phyloP scores from a whole-genome alignment of 2,329 filamentous ascomycete species.

The Dactylonectria macrodidyma region DNA sequence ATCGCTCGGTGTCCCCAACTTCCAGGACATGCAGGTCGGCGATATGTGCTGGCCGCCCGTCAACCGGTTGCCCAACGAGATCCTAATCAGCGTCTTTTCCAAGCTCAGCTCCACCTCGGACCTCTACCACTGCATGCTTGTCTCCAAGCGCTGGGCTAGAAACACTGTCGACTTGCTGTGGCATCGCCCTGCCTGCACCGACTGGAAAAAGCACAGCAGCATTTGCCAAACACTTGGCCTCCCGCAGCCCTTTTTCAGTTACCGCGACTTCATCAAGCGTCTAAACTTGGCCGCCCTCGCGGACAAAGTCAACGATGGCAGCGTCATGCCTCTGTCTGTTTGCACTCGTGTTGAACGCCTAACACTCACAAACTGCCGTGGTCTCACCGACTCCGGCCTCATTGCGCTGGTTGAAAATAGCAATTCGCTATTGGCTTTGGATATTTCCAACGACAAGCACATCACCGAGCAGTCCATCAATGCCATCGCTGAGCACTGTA shows the following conservation, averaged over 20 bases:
- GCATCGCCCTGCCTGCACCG: slow-evolving; percentile 93
- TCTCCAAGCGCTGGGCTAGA: slow-evolving; percentile 93
- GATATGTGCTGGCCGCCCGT: slow-evolving; percentile 82
- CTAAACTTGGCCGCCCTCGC: slow-evolving; percentile 89
- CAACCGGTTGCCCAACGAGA: slow-evolving; percentile 89
- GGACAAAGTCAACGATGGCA: slow-evolving; percentile 87
- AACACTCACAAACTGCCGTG: slow-evolving; percentile 90
- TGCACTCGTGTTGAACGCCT: slow-evolving; percentile 95
- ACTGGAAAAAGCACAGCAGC: slow-evolving; percentile 83
- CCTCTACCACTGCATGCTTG: slow-evolving; percentile 89
- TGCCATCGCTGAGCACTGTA: slow-evolving; percentile 85
- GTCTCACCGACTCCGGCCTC: slow-evolving; percentile 87
- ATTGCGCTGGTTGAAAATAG: slow-evolving; percentile 85
- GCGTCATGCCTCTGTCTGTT: slow-evolving; percentile 82
- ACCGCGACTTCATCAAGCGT: slow-evolving; percentile 90
- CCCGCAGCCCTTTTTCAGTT: slow-evolving; percentile 85
- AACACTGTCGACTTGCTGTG: slow-evolving; percentile 95
- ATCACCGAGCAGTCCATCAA: slow-evolving; percentile 87
- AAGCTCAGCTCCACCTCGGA: slow-evolving; percentile 84
- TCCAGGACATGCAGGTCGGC: slow-evolving; percentile 81
- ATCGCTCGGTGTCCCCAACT: slow-evolving; percentile 85
- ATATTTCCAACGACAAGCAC: slow-evolving; percentile 88
- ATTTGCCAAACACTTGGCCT: slow-evolving; percentile 86
- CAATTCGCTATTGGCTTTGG: slow-evolving; percentile 85
- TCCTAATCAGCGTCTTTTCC: slow-evolving; percentile 92